These are phyloP conservation scores for Coemansia sp. DNA, from an alignment of 192 early-diverging fungal species.

Conservation along the genomic window DNA sequence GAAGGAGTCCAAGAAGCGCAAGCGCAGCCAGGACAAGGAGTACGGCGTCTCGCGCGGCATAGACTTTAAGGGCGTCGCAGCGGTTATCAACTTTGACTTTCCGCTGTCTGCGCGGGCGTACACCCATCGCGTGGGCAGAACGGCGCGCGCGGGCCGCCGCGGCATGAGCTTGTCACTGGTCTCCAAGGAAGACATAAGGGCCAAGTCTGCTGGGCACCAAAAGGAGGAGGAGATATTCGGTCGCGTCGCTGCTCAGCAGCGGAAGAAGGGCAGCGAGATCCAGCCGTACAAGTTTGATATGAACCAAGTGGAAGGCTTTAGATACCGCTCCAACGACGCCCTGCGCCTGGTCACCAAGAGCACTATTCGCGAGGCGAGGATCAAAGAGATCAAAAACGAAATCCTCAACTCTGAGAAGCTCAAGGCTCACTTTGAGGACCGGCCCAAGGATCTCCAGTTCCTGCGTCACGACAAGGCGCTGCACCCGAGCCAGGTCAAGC, in stretches of 20 bases:
- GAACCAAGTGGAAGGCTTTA: conserved; percentile 87
- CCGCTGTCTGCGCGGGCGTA: conserved; percentile 91
- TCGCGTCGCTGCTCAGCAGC: conserved; percentile 75
- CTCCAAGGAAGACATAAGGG: conserved; percentile 56
- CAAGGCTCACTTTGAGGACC: conserved; percentile 96
- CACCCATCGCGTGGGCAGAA: conserved; percentile 97
- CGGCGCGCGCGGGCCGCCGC: conserved; percentile 86
- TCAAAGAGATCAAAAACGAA: conserved; percentile 96
- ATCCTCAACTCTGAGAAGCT: conserved; percentile 96
- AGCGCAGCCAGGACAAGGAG: conserved; percentile 72
- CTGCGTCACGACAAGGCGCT: conserved; percentile 90
- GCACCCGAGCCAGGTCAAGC: conserved; percentile 79
- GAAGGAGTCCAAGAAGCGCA: conserved; percentile 48
- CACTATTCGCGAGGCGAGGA: conserved; percentile 85
- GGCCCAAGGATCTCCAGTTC: conserved; percentile 89
- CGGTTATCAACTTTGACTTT: conserved; percentile 99
- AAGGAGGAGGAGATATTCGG: conserved; percentile 72
- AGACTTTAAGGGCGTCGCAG: conserved; percentile 96
- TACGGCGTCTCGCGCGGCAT: conserved; percentile 98
- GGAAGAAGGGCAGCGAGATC: conserved; percentile 56
- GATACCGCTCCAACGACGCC: conserved; percentile 89
- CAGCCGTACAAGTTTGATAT: conserved; percentile 87
- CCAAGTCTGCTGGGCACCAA: conserved; percentile 21
- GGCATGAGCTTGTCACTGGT: conserved; percentile 93
- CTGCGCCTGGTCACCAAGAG: conserved; percentile 74